A percentile compares a stretch with the other conserved stretches of the same genome.
Evolutionary conservation across 257 asterid genomes (phyloP).

Genomic region (Oldenlandia corymbosa): DNA sequence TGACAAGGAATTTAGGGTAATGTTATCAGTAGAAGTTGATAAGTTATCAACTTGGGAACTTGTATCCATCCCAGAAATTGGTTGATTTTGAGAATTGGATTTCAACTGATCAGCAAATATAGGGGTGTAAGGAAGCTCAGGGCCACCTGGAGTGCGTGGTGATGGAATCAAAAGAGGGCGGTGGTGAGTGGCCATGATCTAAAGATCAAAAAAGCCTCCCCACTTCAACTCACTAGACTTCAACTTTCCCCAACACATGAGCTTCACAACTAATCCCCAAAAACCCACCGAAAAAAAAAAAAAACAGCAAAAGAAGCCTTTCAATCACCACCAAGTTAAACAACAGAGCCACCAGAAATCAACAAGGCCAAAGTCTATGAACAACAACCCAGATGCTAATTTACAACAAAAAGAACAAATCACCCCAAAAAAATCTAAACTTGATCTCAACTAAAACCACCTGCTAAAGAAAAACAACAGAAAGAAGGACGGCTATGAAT

Average conservation of each 20-base stretch:
- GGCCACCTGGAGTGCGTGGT: conserved; percentile 25
- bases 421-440: conserved; percentile 21
- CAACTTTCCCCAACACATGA: conserved; percentile 25
- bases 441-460: conserved; percentile 25
- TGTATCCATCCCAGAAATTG: conserved; percentile 45
- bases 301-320: conserved; percentile 1
- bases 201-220: conserved; percentile 32
- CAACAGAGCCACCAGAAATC: conserved; percentile 9
- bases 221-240: conserved; percentile 24
- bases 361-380: not conserved
- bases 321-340: conserved; percentile 3
- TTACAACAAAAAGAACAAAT: conserved; percentile 15
- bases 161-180: conserved; percentile 36
- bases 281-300: conserved; percentile 7
- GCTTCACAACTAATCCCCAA: conserved; percentile 3
- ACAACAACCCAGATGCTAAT: conserved; percentile 11
- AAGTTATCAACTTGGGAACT: conserved; percentile 39
- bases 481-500: not conserved
- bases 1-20: conserved; percentile 43
- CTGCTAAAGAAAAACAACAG: not conserved
- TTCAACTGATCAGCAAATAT: conserved; percentile 34
- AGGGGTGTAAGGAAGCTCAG: conserved; percentile 32
- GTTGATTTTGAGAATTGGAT: conserved; percentile 20
- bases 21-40: conserved; percentile 25
- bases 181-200: conserved; percentile 36